phyloP scores from a whole-genome alignment of 106 monocot genomes.

The Platanthera guangdongensis region DNA sequence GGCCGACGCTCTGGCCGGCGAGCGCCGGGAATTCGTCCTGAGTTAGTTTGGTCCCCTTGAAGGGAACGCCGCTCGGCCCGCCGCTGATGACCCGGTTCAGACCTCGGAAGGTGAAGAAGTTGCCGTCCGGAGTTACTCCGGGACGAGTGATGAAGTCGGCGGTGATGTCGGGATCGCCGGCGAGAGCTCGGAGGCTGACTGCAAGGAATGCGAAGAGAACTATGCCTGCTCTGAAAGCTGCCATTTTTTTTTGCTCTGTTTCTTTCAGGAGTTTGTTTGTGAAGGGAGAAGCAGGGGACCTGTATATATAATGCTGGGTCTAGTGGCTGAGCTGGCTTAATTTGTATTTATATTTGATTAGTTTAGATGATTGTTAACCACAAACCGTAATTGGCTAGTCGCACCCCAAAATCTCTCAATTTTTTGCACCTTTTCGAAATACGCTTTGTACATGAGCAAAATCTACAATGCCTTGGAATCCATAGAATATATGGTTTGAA shows the following conservation, averaged over 20 bases:
- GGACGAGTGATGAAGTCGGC: slow-evolving; percentile 12
- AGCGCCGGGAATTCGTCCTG: slow-evolving; percentile 17
- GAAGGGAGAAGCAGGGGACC: neutral
- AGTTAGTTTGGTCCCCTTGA: slow-evolving; percentile 8
- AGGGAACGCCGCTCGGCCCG: neutral
- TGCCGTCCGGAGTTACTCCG: neutral
- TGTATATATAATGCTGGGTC: too few relatives aligned
- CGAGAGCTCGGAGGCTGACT: neutral
- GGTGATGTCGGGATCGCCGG: slow-evolving; percentile 16
- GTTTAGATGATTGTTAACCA: too few relatives aligned
- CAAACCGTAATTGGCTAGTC: too few relatives aligned
- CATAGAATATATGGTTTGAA: too few relatives aligned
- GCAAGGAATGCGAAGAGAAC: neutral
- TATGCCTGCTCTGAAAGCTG: neutral
- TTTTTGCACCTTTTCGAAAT: too few relatives aligned
- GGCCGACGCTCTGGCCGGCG: slow-evolving; percentile 15
- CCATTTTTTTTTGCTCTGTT: neutral
- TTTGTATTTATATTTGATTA: too few relatives aligned
- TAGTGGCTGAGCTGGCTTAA: too few relatives aligned
- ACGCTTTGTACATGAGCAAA: too few relatives aligned
- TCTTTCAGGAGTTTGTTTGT: neutral
- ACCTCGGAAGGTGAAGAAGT: slow-evolving; percentile 21
- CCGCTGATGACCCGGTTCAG: neutral
- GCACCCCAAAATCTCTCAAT: too few relatives aligned
- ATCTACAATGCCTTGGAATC: too few relatives aligned